A percentile compares a stretch with the other conserved stretches of the same genome.
Evolutionary conservation across 805 yeast species (phyloP).

Genomic region (Debaryomyces tyrocola): DNA sequence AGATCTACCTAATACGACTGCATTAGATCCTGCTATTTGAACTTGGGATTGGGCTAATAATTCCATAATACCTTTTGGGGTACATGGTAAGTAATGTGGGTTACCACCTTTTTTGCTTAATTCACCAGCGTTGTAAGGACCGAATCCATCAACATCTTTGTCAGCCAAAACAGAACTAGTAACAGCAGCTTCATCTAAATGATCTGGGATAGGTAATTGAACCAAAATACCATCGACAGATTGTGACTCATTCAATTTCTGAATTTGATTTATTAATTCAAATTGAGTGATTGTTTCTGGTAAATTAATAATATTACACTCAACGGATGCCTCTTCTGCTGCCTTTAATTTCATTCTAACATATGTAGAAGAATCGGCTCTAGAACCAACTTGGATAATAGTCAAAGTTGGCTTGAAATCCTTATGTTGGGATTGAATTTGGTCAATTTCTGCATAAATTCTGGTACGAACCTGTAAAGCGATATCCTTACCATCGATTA

Average conservation of each 20-base stretch:
- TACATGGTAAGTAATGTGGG: constrained; percentile 76
- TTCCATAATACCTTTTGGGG: constrained; percentile 78
- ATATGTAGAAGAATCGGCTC: constrained; percentile 81
- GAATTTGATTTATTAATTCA: constrained; percentile 54
- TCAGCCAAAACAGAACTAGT: constrained; percentile 64
- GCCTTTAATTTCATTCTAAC: constrained; percentile 81
- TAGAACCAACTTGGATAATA: constrained; percentile 73
- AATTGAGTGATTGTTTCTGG: constrained; percentile 57
- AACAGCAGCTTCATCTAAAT: constrained; percentile 63
- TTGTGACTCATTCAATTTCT: constrained; percentile 55
- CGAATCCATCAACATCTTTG: constrained; percentile 85
- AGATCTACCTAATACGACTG: constrained; percentile 84
- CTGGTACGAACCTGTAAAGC: constrained; percentile 39
- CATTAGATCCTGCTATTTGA: constrained; percentile 60
- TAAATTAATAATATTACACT: constrained; percentile 59
- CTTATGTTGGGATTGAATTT: constrained; percentile 45
- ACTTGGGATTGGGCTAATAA: constrained; percentile 59
- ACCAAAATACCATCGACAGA: constrained; percentile 71
- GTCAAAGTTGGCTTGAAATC: constrained; percentile 64
- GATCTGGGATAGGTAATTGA: constrained; percentile 75
- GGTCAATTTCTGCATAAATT: constrained; percentile 40
- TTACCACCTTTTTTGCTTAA: constrained; percentile 69
- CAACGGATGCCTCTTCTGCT: constrained; percentile 66
- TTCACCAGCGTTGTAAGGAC: constrained; percentile 75
- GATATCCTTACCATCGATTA: constrained; percentile 47